Conservation (phyloP, 306 rosid species). For the Begonia masoniana region DNA sequence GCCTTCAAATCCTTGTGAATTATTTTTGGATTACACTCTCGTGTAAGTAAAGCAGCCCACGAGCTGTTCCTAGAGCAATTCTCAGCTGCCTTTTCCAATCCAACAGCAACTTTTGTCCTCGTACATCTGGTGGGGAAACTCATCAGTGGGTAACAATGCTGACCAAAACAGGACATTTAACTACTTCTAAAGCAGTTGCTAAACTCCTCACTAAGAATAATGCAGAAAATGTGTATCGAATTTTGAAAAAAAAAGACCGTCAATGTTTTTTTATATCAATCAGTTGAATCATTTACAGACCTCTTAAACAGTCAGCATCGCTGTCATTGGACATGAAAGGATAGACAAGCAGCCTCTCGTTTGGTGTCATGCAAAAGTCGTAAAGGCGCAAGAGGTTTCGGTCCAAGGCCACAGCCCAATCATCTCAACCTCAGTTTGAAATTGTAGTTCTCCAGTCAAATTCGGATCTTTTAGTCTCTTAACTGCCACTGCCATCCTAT, state of each 20-base stretch:
- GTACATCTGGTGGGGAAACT: slow-evolving; percentile 30
- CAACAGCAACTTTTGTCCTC: slow-evolving; percentile 58
- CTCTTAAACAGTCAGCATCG: slow-evolving; percentile 94
- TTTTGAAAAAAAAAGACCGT: no score
- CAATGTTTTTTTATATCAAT: no score
- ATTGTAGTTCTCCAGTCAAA: slow-evolving; percentile 92
- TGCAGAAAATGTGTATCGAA: no score
- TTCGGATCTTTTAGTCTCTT: slow-evolving; percentile 94
- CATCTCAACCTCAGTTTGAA: slow-evolving; percentile 97
- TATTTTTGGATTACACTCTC: no score
- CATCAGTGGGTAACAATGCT: neutral
- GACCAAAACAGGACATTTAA: no score
- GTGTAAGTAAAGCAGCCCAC: slow-evolving; percentile 57
- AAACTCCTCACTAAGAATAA: no score
- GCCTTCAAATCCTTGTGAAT: no score
- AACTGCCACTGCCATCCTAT: slow-evolving; percentile 70
- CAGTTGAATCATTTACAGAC: slow-evolving; percentile 28
- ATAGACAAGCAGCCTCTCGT: slow-evolving; percentile 89
- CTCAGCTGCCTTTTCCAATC: slow-evolving; percentile 76
- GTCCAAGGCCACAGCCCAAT: slow-evolving; percentile 95
- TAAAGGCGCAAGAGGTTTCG: slow-evolving; percentile 73
- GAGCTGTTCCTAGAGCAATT: slow-evolving; percentile 75
- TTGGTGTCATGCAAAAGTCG: slow-evolving; percentile 80
- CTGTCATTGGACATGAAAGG: slow-evolving; percentile 94
- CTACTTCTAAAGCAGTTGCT: no score